Evolutionary conservation across 768 basidiomycete genomes (phyloP).

Genomic region (button mushroom (Agaricus bisporus)): DNA sequence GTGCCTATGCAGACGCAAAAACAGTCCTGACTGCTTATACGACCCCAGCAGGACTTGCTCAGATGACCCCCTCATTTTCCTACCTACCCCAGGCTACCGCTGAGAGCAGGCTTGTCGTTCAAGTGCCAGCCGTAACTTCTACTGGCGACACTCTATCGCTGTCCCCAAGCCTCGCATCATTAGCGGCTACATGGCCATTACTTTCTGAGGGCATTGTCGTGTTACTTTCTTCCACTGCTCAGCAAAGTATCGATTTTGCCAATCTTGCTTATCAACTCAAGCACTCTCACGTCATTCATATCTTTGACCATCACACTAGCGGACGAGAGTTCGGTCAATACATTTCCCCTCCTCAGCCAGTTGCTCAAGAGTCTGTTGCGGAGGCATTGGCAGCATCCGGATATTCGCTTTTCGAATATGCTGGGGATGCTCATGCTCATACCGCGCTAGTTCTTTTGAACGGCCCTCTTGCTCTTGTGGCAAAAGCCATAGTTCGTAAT

Average conservation of each 20-base stretch:
- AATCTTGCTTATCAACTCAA: conserved; percentile 67
- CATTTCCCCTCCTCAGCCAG: conserved; percentile 29
- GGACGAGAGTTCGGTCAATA: conserved; percentile 69
- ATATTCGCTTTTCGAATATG: conserved; percentile 75
- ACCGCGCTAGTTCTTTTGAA: conserved; percentile 71
- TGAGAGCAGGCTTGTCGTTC: conserved; percentile 68
- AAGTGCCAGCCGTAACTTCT: conserved; percentile 72
- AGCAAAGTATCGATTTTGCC: conserved; percentile 77
- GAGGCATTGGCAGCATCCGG: conserved; percentile 51
- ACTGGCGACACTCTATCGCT: conserved; percentile 62
- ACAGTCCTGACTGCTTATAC: conserved; percentile 74
- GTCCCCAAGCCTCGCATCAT: conserved; percentile 68
- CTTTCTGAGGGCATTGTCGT: conserved; percentile 65
- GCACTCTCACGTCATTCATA: conserved; percentile 70
- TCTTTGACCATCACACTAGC: conserved; percentile 84
- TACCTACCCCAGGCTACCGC: conserved; percentile 59
- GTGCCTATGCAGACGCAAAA: conserved; percentile 53
- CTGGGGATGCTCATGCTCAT: conserved; percentile 55
- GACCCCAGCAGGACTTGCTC: conserved; percentile 74
- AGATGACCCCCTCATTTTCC: conserved; percentile 77
- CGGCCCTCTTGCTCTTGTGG: conserved; percentile 64
- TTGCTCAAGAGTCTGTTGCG: conserved; percentile 28
- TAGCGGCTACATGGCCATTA: conserved; percentile 52
- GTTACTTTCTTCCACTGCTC: conserved; percentile 77
- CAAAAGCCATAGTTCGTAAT: conserved; percentile 40